These are phyloP conservation scores for Phlegmacium glaucopus DNA, from an alignment of 768 basidiomycete species.

Conservation along the genomic window DNA sequence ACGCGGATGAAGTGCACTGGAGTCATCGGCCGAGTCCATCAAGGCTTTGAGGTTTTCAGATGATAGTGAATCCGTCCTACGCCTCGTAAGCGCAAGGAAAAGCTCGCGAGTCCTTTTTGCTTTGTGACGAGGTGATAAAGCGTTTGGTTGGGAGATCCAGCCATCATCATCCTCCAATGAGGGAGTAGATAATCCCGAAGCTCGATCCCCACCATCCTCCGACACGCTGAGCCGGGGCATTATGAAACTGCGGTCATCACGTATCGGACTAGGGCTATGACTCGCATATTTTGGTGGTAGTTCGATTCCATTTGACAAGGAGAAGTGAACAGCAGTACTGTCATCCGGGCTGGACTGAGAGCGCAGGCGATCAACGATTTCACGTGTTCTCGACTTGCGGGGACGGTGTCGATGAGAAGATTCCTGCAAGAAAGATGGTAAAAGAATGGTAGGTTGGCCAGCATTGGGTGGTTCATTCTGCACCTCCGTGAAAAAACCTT, in stretches of 20 bases:
- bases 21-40: constrained; percentile 1
- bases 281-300: constrained; percentile 23
- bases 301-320: constrained; percentile 4
- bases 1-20: constrained; percentile 2
- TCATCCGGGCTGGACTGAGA: constrained; percentile 25
- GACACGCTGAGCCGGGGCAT: constrained; percentile 35
- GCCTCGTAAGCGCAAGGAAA: constrained; percentile 37
- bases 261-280: constrained; percentile 33
- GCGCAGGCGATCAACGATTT: constrained; percentile 55
- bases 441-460: constrained; percentile 26
- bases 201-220: constrained; percentile 34
- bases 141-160: constrained; percentile 34
- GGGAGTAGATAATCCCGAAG: constrained; percentile 28
- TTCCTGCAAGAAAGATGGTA: constrained; percentile 50
- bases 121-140: constrained; percentile 25
- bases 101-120: constrained; percentile 39
- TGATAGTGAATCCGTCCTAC: constrained; percentile 37
- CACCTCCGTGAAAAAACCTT: constrained; percentile 47
- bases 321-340: constrained; percentile 2
- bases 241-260: constrained; percentile 25
- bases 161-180: constrained; percentile 42
- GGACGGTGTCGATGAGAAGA: constrained; percentile 32
- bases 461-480: constrained; percentile 24
- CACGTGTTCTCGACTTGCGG: constrained; percentile 52
- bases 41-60: constrained; percentile 21